Evolutionary conservation across 805 yeast genomes (phyloP).

Genomic region (Saccharomycopsis sp.): DNA sequence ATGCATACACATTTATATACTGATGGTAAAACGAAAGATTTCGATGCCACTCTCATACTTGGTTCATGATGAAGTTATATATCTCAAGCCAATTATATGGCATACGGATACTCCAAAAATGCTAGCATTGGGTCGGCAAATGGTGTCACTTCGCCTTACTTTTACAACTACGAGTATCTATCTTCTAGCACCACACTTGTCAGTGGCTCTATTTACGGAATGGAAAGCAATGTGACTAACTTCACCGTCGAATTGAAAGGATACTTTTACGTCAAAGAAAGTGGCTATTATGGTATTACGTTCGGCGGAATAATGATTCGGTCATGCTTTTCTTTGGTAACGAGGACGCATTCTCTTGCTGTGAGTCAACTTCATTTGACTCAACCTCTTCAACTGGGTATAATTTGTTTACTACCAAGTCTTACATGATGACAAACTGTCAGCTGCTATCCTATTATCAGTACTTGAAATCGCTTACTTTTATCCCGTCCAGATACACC

Average conservation of each 20-base stretch:
- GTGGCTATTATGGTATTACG: conserved; percentile 28
- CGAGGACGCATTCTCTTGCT: conserved; percentile 30
- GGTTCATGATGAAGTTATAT: not conserved
- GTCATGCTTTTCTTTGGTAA: conserved; percentile 28
- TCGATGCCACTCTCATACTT: not conserved
- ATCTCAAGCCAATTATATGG: not conserved
- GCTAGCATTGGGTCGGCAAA: not conserved
- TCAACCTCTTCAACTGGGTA: conserved; percentile 1
- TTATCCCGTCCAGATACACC: conserved; percentile 28
- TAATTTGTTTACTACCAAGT: conserved; percentile 5
- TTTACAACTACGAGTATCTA: not conserved
- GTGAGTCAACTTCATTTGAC: conserved; percentile 20
- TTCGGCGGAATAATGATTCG: conserved; percentile 28
- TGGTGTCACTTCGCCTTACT: conserved; percentile 1
- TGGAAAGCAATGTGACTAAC: conserved; percentile 20
- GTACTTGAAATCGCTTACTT: conserved; percentile 24
- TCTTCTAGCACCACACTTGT: not conserved
- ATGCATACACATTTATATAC: conserved; percentile 8
- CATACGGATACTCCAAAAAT: not conserved
- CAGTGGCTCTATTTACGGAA: conserved; percentile 7
- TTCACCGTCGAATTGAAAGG: conserved; percentile 25
- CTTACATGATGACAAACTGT: not conserved
- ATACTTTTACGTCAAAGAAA: conserved; percentile 24
- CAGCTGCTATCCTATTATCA: not conserved
- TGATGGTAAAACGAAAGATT: not conserved